A percentile compares a stretch with the other conserved stretches of the same genome.
These are phyloP conservation scores for Penicillium sp. DNA, from an alignment of 2,329 filamentous ascomycete genomes.

Conservation along the genomic window DNA sequence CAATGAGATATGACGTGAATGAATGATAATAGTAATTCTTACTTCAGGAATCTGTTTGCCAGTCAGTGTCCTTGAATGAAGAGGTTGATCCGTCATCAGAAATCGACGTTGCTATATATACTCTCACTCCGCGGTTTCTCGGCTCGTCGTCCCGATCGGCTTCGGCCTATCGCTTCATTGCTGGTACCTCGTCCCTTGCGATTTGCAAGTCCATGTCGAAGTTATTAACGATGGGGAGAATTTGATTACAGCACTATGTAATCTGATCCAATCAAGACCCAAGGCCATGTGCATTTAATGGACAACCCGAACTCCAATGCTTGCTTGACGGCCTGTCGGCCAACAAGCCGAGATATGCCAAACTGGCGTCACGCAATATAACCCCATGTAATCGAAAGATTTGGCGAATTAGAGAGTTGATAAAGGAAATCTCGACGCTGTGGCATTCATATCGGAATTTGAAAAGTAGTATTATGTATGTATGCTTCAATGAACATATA, in stretches of 20 bases:
- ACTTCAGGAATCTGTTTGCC: background rate
- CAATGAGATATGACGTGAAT: background rate
- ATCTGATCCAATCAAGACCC: background rate
- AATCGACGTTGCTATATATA: constrained; percentile 3
- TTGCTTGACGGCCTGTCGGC: background rate
- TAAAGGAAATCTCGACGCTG: background rate
- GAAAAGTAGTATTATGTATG: too few species aligned
- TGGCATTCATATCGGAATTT: background rate
- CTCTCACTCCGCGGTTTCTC: background rate
- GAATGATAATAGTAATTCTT: background rate
- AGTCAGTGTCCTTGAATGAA: background rate
- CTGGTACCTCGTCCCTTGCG: background rate
- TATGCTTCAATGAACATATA: background rate
- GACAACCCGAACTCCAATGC: background rate
- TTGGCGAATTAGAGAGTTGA: background rate
- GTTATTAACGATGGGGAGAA: background rate
- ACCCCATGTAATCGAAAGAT: background rate
- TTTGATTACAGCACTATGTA: background rate
- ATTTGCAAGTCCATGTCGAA: background rate
- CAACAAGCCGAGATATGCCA: background rate
- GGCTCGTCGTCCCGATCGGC: constrained; percentile 11
- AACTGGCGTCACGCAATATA: background rate
- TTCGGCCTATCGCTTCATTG: background rate
- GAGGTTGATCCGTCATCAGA: background rate
- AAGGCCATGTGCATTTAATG: background rate